A percentile compares a stretch with the other conserved stretches of the same genome.
phyloP scores from a whole-genome alignment of 1,284 basidiomycete genomes.

The Apiotrichum gamsii region DNA sequence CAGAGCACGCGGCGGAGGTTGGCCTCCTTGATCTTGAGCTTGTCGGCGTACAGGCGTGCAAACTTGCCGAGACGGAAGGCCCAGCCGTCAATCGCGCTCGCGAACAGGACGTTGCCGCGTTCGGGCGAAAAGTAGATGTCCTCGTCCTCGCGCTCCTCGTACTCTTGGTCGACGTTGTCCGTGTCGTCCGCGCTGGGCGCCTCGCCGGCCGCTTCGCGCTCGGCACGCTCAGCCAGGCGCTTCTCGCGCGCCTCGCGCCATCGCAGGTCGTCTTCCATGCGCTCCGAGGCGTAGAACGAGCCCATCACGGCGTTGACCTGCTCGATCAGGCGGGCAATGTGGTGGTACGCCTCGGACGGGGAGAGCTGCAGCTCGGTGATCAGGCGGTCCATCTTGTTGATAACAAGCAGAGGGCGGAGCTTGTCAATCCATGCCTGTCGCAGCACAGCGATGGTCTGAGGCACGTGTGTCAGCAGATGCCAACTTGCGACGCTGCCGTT shows the following conservation, averaged over 20 bases:
- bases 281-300: conserved; percentile 84
- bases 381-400: conserved; percentile 95
- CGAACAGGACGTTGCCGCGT: conserved; percentile 93
- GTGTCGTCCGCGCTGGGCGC: conserved; percentile 35
- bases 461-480: conserved; percentile 1
- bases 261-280: conserved; percentile 94
- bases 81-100: conserved; percentile 95
- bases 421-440: conserved; percentile 91
- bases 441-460: conserved; percentile 88
- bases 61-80: conserved; percentile 93
- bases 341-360: conserved; percentile 89
- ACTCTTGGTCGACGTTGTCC: conserved; percentile 51
- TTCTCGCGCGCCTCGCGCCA: conserved; percentile 90
- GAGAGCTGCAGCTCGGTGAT: conserved; percentile 89
- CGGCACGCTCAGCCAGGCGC: conserved; percentile 67
- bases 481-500: too few species aligned
- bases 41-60: conserved; percentile 83
- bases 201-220: conserved; percentile 48
- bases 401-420: conserved; percentile 83
- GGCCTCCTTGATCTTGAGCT: conserved; percentile 83
- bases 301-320: conserved; percentile 99
- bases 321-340: conserved; percentile 86
- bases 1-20: conserved; percentile 85
- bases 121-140: conserved; percentile 97
- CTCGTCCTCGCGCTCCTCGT: conserved; percentile 92